Evolutionary conservation across 176 grass and related monocot species (phyloP), one percentile per base, ranked within the genome.

Genomic region (Alopecurus myosuroides): DNA sequence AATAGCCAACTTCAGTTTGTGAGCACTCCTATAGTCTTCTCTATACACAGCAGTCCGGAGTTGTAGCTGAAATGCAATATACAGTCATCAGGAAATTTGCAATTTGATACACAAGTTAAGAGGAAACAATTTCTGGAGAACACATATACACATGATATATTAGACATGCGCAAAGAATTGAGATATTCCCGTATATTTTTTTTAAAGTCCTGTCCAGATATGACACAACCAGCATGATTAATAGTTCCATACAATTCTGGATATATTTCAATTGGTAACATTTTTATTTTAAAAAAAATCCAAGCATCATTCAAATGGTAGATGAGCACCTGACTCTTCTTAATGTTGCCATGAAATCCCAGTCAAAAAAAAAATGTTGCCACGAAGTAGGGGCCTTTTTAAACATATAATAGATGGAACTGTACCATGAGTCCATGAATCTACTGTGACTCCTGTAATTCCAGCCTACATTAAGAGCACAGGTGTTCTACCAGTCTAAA

Each of bases 1-100:
- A 86, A 98, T 92, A 56, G 93, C 88, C 86, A 94, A 80, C 88
- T 87, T 95, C 82, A 98, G 48, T 83, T 95, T 94, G 84, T 87
- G 84, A 81, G 97, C 97, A 86, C 83, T 91, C 82, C 86, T 91
- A 52, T 90, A 98, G 70, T 96, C 93, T 85, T 95, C 93, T 84
- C 66, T 85, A 70, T 69, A 87, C 83, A 95, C 34, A 87, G 97
- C 93, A 36, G 91, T 74, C 25, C 58, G 78, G 22, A 98, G 89
- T 88, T 95, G 93, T 55, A 90, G 69, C 97, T 98, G 91, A 84
- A 95, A 95, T 83, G 37, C 12, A 78, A 73, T 34, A 73, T 18
- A 83, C 11, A 40, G 20, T 31, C 79, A 76, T 90, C 57, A 80
- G 85, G 5, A 86, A 73, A 77, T 78, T 74, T 58, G 37, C n/a